Conservation (phyloP, 2,329 filamentous ascomycete genomes). For the Microcera coccophila region DNA sequence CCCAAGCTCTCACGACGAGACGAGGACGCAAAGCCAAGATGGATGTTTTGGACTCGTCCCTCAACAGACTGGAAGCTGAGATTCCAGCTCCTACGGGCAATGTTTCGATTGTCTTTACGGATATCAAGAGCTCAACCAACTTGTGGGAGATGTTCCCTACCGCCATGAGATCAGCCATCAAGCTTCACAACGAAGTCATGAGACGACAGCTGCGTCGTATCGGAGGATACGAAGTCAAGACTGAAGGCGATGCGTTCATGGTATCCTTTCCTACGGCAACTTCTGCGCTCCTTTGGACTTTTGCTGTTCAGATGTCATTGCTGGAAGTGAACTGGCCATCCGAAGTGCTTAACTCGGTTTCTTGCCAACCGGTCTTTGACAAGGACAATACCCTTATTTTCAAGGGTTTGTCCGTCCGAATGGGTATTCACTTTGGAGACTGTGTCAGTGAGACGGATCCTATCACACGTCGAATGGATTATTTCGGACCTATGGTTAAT, state of each 20-base stretch:
- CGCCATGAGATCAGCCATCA: conserved; percentile 95
- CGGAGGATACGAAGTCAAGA: conserved; percentile 98
- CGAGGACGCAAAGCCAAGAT: conserved; percentile 61
- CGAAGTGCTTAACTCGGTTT: conserved; percentile 82
- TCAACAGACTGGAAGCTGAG: conserved; percentile 82
- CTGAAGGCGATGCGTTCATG: conserved; percentile 99
- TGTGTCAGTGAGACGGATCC: conserved; percentile 95
- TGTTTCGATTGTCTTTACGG: conserved; percentile 91
- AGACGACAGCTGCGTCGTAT: conserved; percentile 87
- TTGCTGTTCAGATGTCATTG: conserved; percentile 84
- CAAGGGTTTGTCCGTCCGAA: conserved; percentile 87
- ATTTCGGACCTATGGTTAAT: conserved; percentile 99
- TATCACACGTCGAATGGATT: conserved; percentile 97
- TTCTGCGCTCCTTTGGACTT: conserved; percentile 91
- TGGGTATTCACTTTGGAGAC: conserved; percentile 95
- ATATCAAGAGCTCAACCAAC: conserved; percentile 97
- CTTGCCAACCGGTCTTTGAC: conserved; percentile 78
- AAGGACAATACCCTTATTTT: conserved; percentile 87
- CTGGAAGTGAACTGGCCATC: conserved; percentile 90
- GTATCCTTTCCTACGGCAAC: conserved; percentile 96
- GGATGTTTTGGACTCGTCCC: conserved; percentile 75
- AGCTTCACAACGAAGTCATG: conserved; percentile 96
- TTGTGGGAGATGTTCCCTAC: conserved; percentile 94
- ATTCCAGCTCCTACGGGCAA: conserved; percentile 89
- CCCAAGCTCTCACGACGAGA: conserved; percentile 59